Evolutionary conservation across 2,329 filamentous ascomycete genomes (phyloP).

Genomic region (Colletotrichum phormii): DNA sequence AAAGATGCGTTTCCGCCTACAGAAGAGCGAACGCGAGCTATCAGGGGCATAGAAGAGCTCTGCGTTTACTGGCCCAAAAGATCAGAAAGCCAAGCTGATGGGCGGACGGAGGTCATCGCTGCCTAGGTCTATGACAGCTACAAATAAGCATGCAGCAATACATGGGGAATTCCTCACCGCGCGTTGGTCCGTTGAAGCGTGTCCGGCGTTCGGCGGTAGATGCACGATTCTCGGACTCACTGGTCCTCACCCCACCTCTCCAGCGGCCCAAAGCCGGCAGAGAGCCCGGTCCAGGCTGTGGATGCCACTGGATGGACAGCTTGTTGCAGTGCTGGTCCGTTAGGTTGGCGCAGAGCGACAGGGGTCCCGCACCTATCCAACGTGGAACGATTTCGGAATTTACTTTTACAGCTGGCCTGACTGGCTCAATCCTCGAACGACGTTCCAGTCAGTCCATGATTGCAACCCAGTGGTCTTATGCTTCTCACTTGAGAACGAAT

Average conservation of each 20-base stretch:
- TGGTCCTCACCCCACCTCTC: slow-evolving; percentile 20
- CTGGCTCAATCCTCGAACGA: slow-evolving; percentile 34
- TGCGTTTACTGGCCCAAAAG: no score
- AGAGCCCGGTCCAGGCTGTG: neutral
- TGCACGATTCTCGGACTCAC: neutral
- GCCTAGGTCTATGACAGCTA: no score
- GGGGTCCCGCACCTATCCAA: slow-evolving; percentile 26
- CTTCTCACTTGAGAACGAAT: slow-evolving; percentile 25
- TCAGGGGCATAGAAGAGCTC: no score
- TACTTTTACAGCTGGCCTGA: slow-evolving; percentile 37
- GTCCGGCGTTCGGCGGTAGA: slow-evolving; percentile 32
- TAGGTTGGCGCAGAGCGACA: slow-evolving; percentile 16
- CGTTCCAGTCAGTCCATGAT: slow-evolving; percentile 34
- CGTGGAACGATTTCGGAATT: slow-evolving; percentile 36
- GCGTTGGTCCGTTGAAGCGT: neutral
- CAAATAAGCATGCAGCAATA: neutral
- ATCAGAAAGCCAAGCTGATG: no score
- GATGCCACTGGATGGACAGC: neutral
- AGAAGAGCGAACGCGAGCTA: no score
- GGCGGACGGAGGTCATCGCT: no score
- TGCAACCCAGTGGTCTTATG: slow-evolving; percentile 30
- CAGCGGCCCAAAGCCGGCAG: neutral
- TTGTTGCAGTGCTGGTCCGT: neutral
- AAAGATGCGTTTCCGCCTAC: no score
- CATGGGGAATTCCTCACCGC: neutral